These are phyloP conservation scores for Cyphellophora attinorum DNA, from an alignment of 2,329 filamentous ascomycete genomes.

Conservation along the genomic window DNA sequence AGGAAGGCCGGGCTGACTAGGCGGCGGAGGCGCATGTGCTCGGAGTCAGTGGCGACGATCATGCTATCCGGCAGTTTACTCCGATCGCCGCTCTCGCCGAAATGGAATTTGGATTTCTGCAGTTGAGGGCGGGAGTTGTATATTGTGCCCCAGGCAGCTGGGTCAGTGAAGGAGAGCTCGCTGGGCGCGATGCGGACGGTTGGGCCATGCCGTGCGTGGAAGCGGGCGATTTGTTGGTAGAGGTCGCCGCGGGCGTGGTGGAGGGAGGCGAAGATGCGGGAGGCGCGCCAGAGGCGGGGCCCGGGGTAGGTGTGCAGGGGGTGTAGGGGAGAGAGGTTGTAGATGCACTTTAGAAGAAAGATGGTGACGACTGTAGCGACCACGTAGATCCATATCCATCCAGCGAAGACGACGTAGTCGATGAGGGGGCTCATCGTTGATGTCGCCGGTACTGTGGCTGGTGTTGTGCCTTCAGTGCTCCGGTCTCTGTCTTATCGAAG, in stretches of 20 bases:
- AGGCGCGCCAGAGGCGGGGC: constrained; percentile 9
- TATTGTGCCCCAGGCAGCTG: constrained; percentile 22
- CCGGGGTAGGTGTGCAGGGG: constrained; percentile 3
- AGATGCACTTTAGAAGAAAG: too few relatives aligned
- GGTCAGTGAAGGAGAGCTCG: constrained; percentile 21
- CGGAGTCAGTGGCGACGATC: constrained; percentile 8
- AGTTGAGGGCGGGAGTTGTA: constrained; percentile 11
- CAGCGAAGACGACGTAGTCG: too few relatives aligned
- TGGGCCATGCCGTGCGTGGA: constrained; percentile 22
- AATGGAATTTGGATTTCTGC: constrained; percentile 6
- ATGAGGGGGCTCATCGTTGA: too few relatives aligned
- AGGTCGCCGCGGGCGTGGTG: constrained; percentile 7
- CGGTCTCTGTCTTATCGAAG: too few relatives aligned
- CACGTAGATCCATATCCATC: too few relatives aligned
- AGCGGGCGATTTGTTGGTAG: constrained; percentile 7
- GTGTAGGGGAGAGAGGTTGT: constrained; percentile 8
- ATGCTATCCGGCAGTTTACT: constrained; percentile 5
- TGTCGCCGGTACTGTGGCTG: too few relatives aligned
- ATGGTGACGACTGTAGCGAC: too few relatives aligned
- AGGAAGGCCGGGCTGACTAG: constrained; percentile 32
- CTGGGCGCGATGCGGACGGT: constrained; percentile 24
- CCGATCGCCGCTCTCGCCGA: constrained; percentile 5
- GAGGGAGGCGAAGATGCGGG: constrained; percentile 7
- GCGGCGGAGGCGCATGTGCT: constrained; percentile 22
- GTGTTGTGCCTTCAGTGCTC: too few relatives aligned